Evolutionary conservation across 306 rosid species (phyloP).

Genomic region (Medicago arabica): DNA sequence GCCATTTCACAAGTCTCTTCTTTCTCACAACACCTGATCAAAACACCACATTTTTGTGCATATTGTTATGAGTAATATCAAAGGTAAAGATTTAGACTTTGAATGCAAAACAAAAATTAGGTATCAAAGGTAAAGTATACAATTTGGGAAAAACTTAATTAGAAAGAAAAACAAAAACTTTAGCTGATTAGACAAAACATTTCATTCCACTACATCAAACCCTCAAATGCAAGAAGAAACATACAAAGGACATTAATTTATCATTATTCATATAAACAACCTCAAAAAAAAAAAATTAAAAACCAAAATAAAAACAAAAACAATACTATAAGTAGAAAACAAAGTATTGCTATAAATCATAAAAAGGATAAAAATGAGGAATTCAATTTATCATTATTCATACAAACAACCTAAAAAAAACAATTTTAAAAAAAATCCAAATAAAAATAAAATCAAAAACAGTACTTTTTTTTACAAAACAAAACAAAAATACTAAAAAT

Average conservation of each 20-base stretch:
- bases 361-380: neutral
- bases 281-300: neutral
- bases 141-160: neutral
- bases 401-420: too few relatives aligned
- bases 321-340: too few relatives aligned
- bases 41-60: constrained; percentile 6
- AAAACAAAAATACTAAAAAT: too few relatives aligned
- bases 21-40: constrained; percentile 38
- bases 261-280: constrained; percentile 8
- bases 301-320: neutral
- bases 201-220: constrained; percentile 18
- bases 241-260: neutral
- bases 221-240: constrained; percentile 25
- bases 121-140: constrained; percentile 8
- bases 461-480: too few relatives aligned
- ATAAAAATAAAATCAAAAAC: too few relatives aligned
- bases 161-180: constrained; percentile 22
- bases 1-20: constrained; percentile 29
- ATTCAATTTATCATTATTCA: neutral
- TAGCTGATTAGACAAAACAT: constrained; percentile 5
- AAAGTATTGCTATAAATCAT: too few relatives aligned
- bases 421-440: too few relatives aligned
- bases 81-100: constrained; percentile 6
- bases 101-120: constrained; percentile 5
- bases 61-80: neutral